Evolutionary conservation across 192 early-diverging fungal species (phyloP).

Genomic region (Powellomyces hirtus): DNA sequence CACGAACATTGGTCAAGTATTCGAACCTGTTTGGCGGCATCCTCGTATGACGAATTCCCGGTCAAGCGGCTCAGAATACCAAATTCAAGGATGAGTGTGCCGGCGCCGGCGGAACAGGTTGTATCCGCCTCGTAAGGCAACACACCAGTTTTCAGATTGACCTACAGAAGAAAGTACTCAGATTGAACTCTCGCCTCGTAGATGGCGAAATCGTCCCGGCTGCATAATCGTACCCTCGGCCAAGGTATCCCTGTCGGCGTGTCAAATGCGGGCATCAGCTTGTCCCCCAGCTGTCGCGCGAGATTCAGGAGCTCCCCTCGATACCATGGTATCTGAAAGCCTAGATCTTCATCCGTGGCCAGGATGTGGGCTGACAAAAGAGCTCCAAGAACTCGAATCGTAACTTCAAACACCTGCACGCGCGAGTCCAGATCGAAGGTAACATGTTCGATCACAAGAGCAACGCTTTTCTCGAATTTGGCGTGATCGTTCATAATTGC

Average conservation of each 20-base stretch:
- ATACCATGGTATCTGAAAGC: conserved; percentile 65
- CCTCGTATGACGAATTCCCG: conserved; percentile 75
- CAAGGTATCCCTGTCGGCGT: conserved; percentile 80
- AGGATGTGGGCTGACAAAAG: conserved; percentile 87
- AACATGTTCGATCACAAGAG: conserved; percentile 60
- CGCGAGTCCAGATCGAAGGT: conserved; percentile 79
- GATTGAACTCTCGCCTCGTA: too few species aligned
- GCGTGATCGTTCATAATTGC: conserved; percentile 69
- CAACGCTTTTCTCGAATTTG: conserved; percentile 66
- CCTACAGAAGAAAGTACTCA: conserved; percentile 43
- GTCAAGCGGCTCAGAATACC: conserved; percentile 84
- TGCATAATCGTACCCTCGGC: conserved; percentile 73
- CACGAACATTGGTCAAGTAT: too few species aligned
- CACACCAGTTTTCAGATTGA: conserved; percentile 82
- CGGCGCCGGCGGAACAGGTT: conserved; percentile 87
- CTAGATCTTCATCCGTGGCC: conserved; percentile 63
- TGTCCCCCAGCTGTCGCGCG: conserved; percentile 76
- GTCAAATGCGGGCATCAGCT: conserved; percentile 86
- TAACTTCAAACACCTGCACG: conserved; percentile 95
- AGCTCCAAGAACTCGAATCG: conserved; percentile 86
- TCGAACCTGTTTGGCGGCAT: neutral
- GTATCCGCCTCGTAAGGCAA: conserved; percentile 60
- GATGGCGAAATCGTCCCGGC: too few species aligned
- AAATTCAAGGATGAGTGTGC: conserved; percentile 90
- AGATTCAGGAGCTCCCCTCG: conserved; percentile 73